Evolutionary conservation across 371 early-diverging fungal genomes (phyloP).

Genomic region (Antonospora locustae): DNA sequence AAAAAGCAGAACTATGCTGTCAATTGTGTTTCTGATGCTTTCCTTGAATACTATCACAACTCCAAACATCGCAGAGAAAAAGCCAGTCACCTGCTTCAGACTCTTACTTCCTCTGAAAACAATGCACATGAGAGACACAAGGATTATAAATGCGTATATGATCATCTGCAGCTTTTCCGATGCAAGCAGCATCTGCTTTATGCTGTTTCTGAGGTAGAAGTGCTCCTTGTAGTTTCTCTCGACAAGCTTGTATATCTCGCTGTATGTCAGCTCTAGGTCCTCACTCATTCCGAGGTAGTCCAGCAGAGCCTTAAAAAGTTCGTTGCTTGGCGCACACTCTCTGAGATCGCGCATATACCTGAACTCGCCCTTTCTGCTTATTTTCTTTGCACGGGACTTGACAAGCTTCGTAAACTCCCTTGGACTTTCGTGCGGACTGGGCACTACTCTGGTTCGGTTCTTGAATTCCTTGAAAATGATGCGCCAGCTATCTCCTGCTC

Average conservation of each 20-base stretch:
- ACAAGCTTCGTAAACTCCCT: background rate
- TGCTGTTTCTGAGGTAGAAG: constrained; percentile 42
- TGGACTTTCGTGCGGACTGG: too few relatives aligned
- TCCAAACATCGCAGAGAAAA: constrained; percentile 53
- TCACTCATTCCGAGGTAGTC: background rate
- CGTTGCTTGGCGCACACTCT: background rate
- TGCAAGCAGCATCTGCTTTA: constrained; percentile 51
- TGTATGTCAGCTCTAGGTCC: background rate
- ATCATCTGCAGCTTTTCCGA: constrained; percentile 39
- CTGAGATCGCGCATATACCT: background rate
- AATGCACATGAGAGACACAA: constrained; percentile 24
- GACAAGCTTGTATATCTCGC: constrained; percentile 12
- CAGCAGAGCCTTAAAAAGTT: background rate
- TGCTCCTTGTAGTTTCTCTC: constrained; percentile 49
- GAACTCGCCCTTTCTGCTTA: background rate
- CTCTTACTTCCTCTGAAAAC: constrained; percentile 29
- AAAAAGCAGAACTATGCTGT: constrained; percentile 54
- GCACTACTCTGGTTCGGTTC: too few relatives aligned
- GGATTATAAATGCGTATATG: constrained; percentile 29
- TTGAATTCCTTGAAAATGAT: too few relatives aligned
- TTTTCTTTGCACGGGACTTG: background rate
- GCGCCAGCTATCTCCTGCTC: too few relatives aligned
- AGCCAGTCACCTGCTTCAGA: constrained; percentile 16
- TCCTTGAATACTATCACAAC: constrained; percentile 49
- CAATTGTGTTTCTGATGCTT: constrained; percentile 45